These are phyloP conservation scores for Castanospermum australe DNA, from an alignment of 306 rosid genomes.

Conservation along the genomic window DNA sequence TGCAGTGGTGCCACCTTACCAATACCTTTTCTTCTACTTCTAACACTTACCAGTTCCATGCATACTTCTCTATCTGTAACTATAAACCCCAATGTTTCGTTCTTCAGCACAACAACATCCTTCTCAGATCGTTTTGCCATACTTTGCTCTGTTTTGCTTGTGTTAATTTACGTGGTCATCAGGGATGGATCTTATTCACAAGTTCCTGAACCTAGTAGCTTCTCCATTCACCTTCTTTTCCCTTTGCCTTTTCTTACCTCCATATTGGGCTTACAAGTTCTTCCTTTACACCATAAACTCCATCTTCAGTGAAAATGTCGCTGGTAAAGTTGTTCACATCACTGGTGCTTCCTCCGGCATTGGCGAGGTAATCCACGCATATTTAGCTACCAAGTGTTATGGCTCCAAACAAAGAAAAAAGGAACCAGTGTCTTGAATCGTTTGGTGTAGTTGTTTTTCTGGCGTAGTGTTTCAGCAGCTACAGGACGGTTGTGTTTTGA, in stretches of 20 bases:
- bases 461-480: background rate
- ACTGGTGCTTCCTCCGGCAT: conserved; percentile 68
- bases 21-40: background rate
- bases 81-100: background rate
- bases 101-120: background rate
- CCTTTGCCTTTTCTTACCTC: conserved; percentile 55
- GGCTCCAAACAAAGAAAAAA: too few species aligned
- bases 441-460: too few species aligned
- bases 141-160: background rate
- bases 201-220: conserved; percentile 50
- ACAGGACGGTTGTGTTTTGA: background rate
- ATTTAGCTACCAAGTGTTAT: too few species aligned
- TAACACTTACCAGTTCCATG: background rate
- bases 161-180: background rate
- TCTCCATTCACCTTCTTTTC: conserved; percentile 62
- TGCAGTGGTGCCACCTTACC: conserved; percentile 40
- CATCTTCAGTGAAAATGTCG: conserved; percentile 46
- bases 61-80: background rate
- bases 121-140: too few species aligned
- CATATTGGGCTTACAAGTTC: conserved; percentile 40
- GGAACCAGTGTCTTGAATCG: too few species aligned
- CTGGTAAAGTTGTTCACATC: conserved; percentile 67
- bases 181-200: conserved; percentile 42
- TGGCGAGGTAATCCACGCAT: conserved; percentile 21
- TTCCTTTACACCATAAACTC: conserved; percentile 30